Evolutionary conservation across 306 rosid genomes (phyloP).

Genomic region (Quercus agrifolia): DNA sequence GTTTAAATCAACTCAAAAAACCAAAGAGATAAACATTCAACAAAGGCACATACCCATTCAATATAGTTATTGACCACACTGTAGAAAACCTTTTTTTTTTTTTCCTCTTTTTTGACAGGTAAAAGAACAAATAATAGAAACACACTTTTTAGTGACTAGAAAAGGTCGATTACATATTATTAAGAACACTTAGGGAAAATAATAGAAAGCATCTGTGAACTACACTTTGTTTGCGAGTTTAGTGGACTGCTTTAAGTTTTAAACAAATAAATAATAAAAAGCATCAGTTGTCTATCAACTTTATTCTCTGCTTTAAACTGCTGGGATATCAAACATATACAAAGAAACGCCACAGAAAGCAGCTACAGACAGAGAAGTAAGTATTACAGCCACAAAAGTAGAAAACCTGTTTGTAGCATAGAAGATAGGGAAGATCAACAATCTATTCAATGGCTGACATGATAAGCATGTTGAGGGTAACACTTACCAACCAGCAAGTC

Average conservation of each 20-base stretch:
- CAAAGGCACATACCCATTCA: background rate
- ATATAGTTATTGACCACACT: background rate
- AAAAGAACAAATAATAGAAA: background rate
- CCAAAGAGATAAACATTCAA: background rate
- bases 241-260: background rate
- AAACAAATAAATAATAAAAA: background rate
- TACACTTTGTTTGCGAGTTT: background rate
- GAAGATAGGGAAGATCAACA: background rate
- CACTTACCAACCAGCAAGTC: background rate
- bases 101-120: background rate
- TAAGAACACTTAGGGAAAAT: background rate
- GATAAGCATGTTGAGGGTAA: background rate
- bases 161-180: background rate
- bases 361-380: background rate
- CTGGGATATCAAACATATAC: background rate
- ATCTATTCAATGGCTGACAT: background rate
- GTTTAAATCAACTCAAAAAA: background rate
- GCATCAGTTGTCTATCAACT: background rate
- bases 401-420: background rate
- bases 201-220: background rate
- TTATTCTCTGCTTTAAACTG: background rate
- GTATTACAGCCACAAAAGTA: background rate
- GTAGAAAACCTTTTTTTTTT: background rate
- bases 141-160: background rate
- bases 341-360: background rate